Evolutionary conservation across 495 filamentous ascomycete genomes (phyloP).

Genomic region (Trichocladium uniseriatum): DNA sequence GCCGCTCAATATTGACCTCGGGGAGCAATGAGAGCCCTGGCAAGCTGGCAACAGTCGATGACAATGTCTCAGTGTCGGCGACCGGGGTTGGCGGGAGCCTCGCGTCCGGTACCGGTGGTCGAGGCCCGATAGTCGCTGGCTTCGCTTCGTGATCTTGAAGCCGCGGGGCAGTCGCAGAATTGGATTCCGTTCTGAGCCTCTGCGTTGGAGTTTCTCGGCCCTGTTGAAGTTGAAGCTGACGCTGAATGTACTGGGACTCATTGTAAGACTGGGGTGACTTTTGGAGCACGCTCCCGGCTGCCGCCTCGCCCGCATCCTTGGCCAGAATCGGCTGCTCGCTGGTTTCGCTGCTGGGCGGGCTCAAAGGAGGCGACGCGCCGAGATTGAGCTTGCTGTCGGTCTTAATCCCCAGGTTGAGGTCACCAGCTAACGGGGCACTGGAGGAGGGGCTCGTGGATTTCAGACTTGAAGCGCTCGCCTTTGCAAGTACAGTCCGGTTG

Average conservation of each 20-base stretch:
- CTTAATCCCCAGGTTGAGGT: slow-evolving; percentile 23
- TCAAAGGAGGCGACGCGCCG: slow-evolving; percentile 53
- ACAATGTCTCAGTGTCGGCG: slow-evolving; percentile 23
- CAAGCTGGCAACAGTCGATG: not conserved
- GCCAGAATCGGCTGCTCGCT: slow-evolving; percentile 51
- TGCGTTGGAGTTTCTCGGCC: slow-evolving; percentile 46
- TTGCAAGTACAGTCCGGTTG: slow-evolving; percentile 31
- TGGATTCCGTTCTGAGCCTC: slow-evolving; percentile 26
- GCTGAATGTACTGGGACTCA: slow-evolving; percentile 74
- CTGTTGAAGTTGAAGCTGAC: slow-evolving; percentile 69
- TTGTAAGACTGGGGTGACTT: slow-evolving; percentile 68
- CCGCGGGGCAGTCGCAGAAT: slow-evolving; percentile 15
- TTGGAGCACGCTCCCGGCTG: slow-evolving; percentile 74
- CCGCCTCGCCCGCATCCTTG: slow-evolving; percentile 74
- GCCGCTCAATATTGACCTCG: slow-evolving; percentile 28
- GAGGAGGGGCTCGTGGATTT: slow-evolving; percentile 34
- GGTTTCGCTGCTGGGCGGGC: slow-evolving; percentile 62
- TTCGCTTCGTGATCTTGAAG: slow-evolving; percentile 17
- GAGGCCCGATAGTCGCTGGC: slow-evolving; percentile 7
- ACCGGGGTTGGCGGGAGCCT: slow-evolving; percentile 32
- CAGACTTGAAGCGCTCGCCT: slow-evolving; percentile 41
- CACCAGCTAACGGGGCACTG: slow-evolving; percentile 21
- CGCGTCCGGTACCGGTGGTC: slow-evolving; percentile 29
- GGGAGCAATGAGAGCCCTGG: slow-evolving; percentile 5
- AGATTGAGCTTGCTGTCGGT: slow-evolving; percentile 33